Conservation (phyloP, 371 early-diverging fungal species). For the Haplosporangium sp. region DNA sequence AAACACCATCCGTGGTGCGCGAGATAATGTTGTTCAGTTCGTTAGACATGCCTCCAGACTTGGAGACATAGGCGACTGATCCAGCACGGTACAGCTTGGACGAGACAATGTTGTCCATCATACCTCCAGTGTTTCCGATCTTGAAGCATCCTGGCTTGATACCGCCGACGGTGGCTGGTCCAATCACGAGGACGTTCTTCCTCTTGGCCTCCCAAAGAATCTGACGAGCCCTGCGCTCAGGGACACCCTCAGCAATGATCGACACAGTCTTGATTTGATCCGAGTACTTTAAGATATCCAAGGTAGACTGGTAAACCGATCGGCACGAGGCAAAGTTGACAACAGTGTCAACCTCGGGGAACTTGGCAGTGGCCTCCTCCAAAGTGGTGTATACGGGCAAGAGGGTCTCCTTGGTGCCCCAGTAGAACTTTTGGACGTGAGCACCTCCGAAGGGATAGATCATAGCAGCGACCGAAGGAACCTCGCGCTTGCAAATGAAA, state of each 20-base stretch:
- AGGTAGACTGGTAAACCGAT: slow-evolving; percentile 91
- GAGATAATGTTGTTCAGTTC: slow-evolving; percentile 98
- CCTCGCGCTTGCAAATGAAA: slow-evolving; percentile 94
- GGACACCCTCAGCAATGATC: slow-evolving; percentile 99
- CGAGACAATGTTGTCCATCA: slow-evolving; percentile 99
- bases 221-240: slow-evolving; percentile 95
- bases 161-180: slow-evolving; percentile 98
- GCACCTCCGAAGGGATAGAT: slow-evolving; percentile 98
- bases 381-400: slow-evolving; percentile 95
- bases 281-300: slow-evolving; percentile 81
- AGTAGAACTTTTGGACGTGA: slow-evolving; percentile 98
- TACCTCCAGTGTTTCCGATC: slow-evolving; percentile 99
- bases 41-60: slow-evolving; percentile 99
- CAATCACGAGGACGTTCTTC: slow-evolving; percentile 90
- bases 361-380: slow-evolving; percentile 85
- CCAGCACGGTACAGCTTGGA: slow-evolving; percentile 97
- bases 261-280: slow-evolving; percentile 91
- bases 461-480: slow-evolving; percentile 98
- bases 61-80: slow-evolving; percentile 96
- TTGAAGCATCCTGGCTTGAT: slow-evolving; percentile 99
- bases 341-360: slow-evolving; percentile 94
- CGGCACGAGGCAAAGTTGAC: slow-evolving; percentile 99
- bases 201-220: slow-evolving; percentile 86
- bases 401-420: slow-evolving; percentile 98
- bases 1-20: slow-evolving; percentile 96